A percentile compares a stretch with the other conserved stretches of the same genome.
These are phyloP conservation scores for Dryadomyces sulphureus DNA, from an alignment of 2,329 filamentous ascomycete genomes.

Conservation along the genomic window DNA sequence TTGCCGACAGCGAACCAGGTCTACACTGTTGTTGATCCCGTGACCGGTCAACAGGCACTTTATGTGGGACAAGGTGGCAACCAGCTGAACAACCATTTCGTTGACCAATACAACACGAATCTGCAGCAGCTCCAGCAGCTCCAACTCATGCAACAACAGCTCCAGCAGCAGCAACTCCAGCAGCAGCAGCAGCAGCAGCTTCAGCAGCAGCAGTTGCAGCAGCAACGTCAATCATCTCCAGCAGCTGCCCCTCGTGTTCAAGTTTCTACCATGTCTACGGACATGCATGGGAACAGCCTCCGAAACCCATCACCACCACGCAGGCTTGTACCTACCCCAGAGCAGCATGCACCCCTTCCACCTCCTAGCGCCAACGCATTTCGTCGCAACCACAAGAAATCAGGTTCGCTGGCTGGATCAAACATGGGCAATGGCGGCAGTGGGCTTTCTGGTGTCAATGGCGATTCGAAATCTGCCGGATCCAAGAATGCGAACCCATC, in stretches of 20 bases:
- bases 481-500: slow-evolving; percentile 74
- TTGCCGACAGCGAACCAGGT: slow-evolving; percentile 59
- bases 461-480: slow-evolving; percentile 44
- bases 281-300: slow-evolving; percentile 32
- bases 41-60: slow-evolving; percentile 72
- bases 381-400: slow-evolving; percentile 88
- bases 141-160: slow-evolving; percentile 23
- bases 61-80: slow-evolving; percentile 53
- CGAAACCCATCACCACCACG: slow-evolving; percentile 55
- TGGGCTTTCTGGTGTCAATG: not conserved
- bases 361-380: slow-evolving; percentile 84
- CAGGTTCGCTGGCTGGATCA: slow-evolving; percentile 49
- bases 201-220: slow-evolving; percentile 31
- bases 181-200: slow-evolving; percentile 20
- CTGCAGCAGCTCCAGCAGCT: slow-evolving; percentile 18
- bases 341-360: slow-evolving; percentile 52
- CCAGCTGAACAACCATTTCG: slow-evolving; percentile 24
- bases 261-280: slow-evolving; percentile 62
- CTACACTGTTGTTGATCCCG: slow-evolving; percentile 70
- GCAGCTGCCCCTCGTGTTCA: slow-evolving; percentile 57
- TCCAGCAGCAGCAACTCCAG: slow-evolving; percentile 22
- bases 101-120: slow-evolving; percentile 27
- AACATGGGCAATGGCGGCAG: slow-evolving; percentile 16
- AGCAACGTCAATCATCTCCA: slow-evolving; percentile 32
- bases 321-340: slow-evolving; percentile 53